Conservation (phyloP, 495 filamentous ascomycete species). For the Hypoxylon fragiforme region DNA sequence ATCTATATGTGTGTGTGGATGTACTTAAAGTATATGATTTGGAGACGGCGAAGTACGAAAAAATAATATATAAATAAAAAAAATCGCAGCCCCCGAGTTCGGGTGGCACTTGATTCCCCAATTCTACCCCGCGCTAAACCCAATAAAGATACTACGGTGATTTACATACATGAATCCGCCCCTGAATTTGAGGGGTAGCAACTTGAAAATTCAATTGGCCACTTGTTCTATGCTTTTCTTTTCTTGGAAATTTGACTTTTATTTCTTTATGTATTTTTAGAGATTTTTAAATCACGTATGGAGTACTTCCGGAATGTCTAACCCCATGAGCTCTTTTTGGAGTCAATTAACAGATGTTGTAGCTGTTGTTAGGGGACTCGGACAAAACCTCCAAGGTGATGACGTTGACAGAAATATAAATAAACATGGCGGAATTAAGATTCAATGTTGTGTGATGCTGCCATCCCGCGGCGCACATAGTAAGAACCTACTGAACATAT, state of each 20-base stretch:
- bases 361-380: not conserved
- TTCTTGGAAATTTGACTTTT: not conserved
- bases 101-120: constrained; percentile 14
- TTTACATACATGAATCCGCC: not conserved
- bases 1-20: no score
- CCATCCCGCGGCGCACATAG: no score
- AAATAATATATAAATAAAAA: constrained; percentile 13
- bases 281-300: not conserved
- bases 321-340: constrained; percentile 9
- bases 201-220: constrained; percentile 10
- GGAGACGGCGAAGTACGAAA: constrained; percentile 26
- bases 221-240: not conserved
- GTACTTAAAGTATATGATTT: no score
- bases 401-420: no score
- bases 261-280: not conserved
- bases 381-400: not conserved
- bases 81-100: constrained; percentile 20
- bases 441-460: no score
- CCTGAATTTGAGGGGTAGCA: constrained; percentile 11
- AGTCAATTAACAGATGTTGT: no score
- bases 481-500: no score
- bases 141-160: constrained; percentile 3
- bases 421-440: no score
- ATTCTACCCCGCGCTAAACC: constrained; percentile 31
- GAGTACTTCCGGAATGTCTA: constrained; percentile 1